Evolutionary conservation across 2,329 filamentous ascomycete genomes (phyloP), one percentile per base, ranked within the genome.

Genomic region (Paecilomyces variotii): DNA sequence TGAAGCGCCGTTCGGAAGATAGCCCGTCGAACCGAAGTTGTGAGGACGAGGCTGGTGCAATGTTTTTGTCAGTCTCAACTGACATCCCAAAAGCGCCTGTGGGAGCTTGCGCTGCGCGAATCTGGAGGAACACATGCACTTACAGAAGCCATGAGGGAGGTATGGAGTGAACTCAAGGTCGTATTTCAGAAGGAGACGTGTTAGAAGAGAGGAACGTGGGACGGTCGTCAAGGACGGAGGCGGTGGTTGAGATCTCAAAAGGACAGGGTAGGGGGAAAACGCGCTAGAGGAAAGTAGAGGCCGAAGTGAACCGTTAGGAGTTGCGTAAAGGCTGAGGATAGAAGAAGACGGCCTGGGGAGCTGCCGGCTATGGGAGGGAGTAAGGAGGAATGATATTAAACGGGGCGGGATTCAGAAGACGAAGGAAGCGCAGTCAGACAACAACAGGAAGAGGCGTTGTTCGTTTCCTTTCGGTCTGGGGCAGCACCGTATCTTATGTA

Each of bases 61-160:
- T 32, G 39, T 27, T 34, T 56, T 39, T 25, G 35, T 55, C 14
- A 54, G 30, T 28, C 27, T 19, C 2, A 19, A 26, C 10, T n/a
- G 49, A 27, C 51, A 49, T 53, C 25, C 52, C 56, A 55, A 34
- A 11, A 39, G 27, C 55, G 55, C 24, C 19, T 14, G 27, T 54
- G 30, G 27, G 35, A 50, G 53, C 32, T 19, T 51, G 53, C 54
- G 12, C n/a, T 51, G 56, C 56, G 32, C 56, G 50, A 56, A 4
- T 34, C 25, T 5, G 56, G 61, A 63, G 58, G 35, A 45, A 7
- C n/a, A 45, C 5, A 45, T 24, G 19, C 50, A 77, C 77, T 69
- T 70, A 79, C 77, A 70, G 77, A 79, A 78, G 77, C 76, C 77
- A 79, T 79, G 71, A 63, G 68, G 68, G 65, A 65, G 59, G 59